Conservation (phyloP, 208 protist genomes). For the Trypanosoma mega region DNA sequence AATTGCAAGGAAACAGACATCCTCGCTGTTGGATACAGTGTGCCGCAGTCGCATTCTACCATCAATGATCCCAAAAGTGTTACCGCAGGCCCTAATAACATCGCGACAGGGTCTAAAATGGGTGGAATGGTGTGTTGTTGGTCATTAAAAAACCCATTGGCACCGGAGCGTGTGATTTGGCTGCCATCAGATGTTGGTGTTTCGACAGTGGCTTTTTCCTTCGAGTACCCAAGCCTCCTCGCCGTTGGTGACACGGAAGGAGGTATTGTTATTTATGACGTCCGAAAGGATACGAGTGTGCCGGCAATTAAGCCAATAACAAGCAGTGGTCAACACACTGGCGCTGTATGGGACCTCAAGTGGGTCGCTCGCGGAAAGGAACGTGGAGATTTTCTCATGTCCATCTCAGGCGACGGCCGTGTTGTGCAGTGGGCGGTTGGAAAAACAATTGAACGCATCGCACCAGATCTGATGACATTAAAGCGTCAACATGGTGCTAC, state of each 20-base stretch:
- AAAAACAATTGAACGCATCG: constrained; percentile 90
- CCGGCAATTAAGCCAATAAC: constrained; percentile 68
- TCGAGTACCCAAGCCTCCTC: constrained; percentile 88
- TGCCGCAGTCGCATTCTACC: constrained; percentile 3
- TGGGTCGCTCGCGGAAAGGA: constrained; percentile 92
- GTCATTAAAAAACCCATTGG: constrained; percentile 95
- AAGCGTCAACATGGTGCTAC: constrained; percentile 80
- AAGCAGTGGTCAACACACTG: constrained; percentile 89
- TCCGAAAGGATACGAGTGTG: constrained; percentile 71
- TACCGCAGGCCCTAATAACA: too few species aligned
- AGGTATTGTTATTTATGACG: constrained; percentile 93
- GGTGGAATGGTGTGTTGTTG: constrained; percentile 94
- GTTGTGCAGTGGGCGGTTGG: constrained; percentile 96
- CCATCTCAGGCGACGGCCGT: constrained; percentile 94
- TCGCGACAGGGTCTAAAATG: too few species aligned
- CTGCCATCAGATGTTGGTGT: constrained; percentile 82
- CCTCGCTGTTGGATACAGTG: constrained; percentile 86
- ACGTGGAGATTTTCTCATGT: constrained; percentile 92
- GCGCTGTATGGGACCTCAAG: constrained; percentile 93
- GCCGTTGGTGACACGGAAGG: constrained; percentile 93
- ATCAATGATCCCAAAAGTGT: neutral
- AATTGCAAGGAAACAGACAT: constrained; percentile 91
- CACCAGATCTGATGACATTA: constrained; percentile 92
- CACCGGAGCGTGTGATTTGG: constrained; percentile 88
- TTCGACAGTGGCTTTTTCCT: constrained; percentile 91